phyloP scores from a whole-genome alignment of 495 filamentous ascomycete species.

The Clavariopsis aquatica region DNA sequence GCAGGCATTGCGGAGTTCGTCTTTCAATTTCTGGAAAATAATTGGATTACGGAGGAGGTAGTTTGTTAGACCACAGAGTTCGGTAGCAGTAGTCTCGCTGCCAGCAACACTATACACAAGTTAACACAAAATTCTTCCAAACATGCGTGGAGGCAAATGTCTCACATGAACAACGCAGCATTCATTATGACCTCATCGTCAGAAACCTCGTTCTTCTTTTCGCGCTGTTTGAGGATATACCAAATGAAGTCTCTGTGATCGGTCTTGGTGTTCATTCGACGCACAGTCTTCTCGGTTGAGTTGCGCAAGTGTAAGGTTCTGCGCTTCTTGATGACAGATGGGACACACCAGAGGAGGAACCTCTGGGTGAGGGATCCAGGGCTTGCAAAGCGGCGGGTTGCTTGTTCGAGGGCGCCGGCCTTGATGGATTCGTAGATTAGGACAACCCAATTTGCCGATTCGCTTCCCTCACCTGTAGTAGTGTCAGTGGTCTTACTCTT shows the following conservation, averaged over 20 bases:
- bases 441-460: slow-evolving; percentile 41
- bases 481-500: not conserved
- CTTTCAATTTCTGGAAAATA: slow-evolving; percentile 14
- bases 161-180: slow-evolving; percentile 40
- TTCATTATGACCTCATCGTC: slow-evolving; percentile 43
- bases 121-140: slow-evolving; percentile 1
- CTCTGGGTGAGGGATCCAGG: slow-evolving; percentile 35
- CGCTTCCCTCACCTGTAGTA: slow-evolving; percentile 28
- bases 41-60: slow-evolving; percentile 35
- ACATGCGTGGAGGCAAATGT: not conserved
- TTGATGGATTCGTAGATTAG: slow-evolving; percentile 43
- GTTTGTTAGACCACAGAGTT: slow-evolving; percentile 38
- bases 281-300: slow-evolving; percentile 39
- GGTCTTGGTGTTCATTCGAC: slow-evolving; percentile 38
- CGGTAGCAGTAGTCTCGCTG: slow-evolving; percentile 42
- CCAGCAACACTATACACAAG: slow-evolving; percentile 40
- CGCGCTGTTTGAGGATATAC: slow-evolving; percentile 41
- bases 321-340: slow-evolving; percentile 29
- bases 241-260: slow-evolving; percentile 42
- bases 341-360: slow-evolving; percentile 36
- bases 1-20: slow-evolving; percentile 38
- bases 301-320: slow-evolving; percentile 35
- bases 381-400: slow-evolving; percentile 39
- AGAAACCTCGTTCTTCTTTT: slow-evolving; percentile 40
- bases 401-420: slow-evolving; percentile 35